These are phyloP conservation scores for Suhomyces vadensis DNA, from an alignment of 805 yeast genomes.

Conservation along the genomic window DNA sequence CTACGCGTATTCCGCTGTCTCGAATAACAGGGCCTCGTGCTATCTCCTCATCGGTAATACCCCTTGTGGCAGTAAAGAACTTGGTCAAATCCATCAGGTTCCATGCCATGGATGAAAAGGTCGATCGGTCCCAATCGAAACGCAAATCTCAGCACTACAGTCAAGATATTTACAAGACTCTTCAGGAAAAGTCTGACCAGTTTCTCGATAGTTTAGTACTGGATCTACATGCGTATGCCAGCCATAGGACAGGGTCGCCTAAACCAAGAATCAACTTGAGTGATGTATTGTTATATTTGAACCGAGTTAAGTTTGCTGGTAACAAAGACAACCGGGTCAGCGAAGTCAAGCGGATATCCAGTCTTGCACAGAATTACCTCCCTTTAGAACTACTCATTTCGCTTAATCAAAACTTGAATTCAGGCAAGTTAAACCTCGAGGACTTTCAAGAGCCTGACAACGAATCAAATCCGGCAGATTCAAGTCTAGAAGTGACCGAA, in stretches of 20 bases:
- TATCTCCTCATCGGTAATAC: constrained; percentile 4
- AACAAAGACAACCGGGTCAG: constrained; percentile 10
- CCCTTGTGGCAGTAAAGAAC: constrained; percentile 18
- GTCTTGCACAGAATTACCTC: constrained; percentile 34
- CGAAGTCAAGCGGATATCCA: constrained; percentile 25
- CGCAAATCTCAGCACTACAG: constrained; percentile 8
- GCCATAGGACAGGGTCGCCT: constrained; percentile 24
- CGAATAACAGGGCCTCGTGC: not conserved
- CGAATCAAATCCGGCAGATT: no score
- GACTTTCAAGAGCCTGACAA: not conserved
- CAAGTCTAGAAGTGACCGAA: not conserved
- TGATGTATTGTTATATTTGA: constrained; percentile 37
- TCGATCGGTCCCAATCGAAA: no score
- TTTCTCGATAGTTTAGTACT: constrained; percentile 31
- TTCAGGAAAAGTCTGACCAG: constrained; percentile 31
- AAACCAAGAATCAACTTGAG: constrained; percentile 29
- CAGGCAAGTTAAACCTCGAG: not conserved
- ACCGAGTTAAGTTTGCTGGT: constrained; percentile 27
- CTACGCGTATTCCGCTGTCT: not conserved
- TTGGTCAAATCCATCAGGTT: constrained; percentile 15
- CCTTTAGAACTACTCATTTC: constrained; percentile 39
- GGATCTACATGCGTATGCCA: constrained; percentile 39
- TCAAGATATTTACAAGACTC: constrained; percentile 16
- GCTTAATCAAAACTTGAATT: constrained; percentile 30
- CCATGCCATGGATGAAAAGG: constrained; percentile 3